Percentiles rank a stretch among this genome's conserved stretches.
phyloP scores from a whole-genome alignment of 1,139 yeast species.

The Kodamaea anthophila region DNA sequence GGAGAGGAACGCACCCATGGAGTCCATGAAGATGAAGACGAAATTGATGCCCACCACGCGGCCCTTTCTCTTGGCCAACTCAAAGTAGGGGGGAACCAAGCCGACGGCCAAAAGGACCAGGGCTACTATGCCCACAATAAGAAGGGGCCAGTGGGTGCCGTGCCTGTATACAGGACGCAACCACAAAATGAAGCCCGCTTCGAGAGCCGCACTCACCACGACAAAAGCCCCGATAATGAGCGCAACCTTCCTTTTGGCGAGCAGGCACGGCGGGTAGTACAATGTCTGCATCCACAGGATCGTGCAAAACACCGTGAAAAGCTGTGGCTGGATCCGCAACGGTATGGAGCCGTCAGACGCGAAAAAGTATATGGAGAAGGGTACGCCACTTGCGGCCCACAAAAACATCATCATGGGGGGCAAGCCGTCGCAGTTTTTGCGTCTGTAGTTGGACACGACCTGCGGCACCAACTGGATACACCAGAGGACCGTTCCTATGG shows the following conservation, averaged over 20 bases:
- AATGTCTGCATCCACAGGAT: conserved; percentile 67
- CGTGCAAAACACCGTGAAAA: conserved; percentile 68
- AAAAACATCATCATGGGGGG: conserved; percentile 80
- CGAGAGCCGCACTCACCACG: conserved; percentile 49
- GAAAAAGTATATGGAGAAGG: conserved; percentile 76
- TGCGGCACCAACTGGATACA: conserved; percentile 88
- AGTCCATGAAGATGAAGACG: conserved; percentile 70
- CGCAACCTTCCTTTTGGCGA: conserved; percentile 33
- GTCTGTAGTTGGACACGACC: conserved; percentile 60
- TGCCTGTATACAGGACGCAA: conserved; percentile 56
- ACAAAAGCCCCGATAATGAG: conserved; percentile 32
- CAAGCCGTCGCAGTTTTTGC: conserved; percentile 78
- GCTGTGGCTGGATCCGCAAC: conserved; percentile 77
- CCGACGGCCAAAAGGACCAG: conserved; percentile 72
- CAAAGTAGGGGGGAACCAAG: conserved; percentile 82
- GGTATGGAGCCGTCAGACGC: conserved; percentile 70
- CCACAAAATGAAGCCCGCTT: conserved; percentile 68
- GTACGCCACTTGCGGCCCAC: conserved; percentile 81
- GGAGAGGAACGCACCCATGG: conserved; percentile 75
- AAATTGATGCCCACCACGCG: conserved; percentile 86
- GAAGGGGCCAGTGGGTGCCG: conserved; percentile 69
- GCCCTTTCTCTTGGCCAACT: conserved; percentile 71
- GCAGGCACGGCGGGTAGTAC: conserved; percentile 68
- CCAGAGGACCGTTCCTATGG: conserved; percentile 87
- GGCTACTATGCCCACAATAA: conserved; percentile 75